Conservation (phyloP, 108 stramenopile species). For the Nitzschia putrida region DNA sequence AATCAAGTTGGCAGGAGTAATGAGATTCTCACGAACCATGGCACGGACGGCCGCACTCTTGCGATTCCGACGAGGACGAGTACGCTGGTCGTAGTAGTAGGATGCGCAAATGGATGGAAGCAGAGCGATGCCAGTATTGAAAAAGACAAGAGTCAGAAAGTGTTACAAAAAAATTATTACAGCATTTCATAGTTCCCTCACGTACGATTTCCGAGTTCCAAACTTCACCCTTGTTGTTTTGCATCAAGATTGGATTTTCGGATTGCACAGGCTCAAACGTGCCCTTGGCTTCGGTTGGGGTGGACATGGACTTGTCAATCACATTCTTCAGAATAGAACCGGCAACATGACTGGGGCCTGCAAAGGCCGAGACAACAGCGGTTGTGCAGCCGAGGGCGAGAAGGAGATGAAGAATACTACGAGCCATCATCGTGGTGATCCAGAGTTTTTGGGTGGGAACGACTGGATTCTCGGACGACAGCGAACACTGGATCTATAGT, state of each 20-base stretch:
- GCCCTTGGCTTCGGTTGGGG: not conserved
- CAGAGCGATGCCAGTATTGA: no score
- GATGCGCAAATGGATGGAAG: not conserved
- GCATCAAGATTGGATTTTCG: slow-evolving; percentile 50
- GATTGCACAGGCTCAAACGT: slow-evolving; percentile 75
- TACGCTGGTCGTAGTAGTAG: slow-evolving; percentile 57
- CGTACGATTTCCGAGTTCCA: slow-evolving; percentile 52
- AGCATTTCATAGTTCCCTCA: not conserved
- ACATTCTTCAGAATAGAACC: slow-evolving; percentile 53
- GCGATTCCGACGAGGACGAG: slow-evolving; percentile 93
- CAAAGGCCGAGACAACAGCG: slow-evolving; percentile 16
- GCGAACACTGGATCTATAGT: no score
- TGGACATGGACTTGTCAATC: slow-evolving; percentile 46
- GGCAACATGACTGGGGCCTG: slow-evolving; percentile 59
- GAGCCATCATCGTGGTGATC: no score
- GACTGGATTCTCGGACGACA: no score
- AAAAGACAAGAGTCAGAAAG: not conserved
- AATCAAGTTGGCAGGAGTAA: slow-evolving; percentile 95
- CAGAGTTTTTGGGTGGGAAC: no score
- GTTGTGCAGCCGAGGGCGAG: not conserved
- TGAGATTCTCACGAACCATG: slow-evolving; percentile 96
- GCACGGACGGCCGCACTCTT: slow-evolving; percentile 89
- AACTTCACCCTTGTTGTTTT: slow-evolving; percentile 72
- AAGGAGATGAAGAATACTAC: no score
- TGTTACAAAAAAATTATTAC: not conserved